Evolutionary conservation across 1,284 basidiomycete genomes (phyloP), one percentile per base, ranked within the genome.

Genomic region (Coniferiporia sulphurascens): DNA sequence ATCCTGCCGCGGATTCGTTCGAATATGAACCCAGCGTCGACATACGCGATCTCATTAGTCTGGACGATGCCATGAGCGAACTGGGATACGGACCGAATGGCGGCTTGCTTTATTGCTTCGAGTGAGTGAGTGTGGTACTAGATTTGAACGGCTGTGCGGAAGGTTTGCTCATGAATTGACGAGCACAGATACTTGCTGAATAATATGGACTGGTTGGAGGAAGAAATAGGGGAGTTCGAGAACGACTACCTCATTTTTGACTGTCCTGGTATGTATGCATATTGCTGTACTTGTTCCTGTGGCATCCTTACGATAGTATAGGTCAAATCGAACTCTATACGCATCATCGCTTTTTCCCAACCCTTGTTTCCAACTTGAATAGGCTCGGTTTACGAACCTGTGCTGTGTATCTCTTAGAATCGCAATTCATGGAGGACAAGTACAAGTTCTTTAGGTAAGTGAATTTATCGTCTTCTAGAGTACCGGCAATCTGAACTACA

Each of bases 271-370:
- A 66, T 52, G 79, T 65, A 48, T 48, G 22, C 36, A n/a, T 53
- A 45, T 52, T 51, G 49, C 49, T 50, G 44, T 43, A n/a, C 27
- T 46, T 32, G 21, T 22, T 22, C 56, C 36, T 49, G 35, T 56
- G 35, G 49, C 22, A 46, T n/a, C 35, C 38, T 52, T n/a, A 41
- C 17, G n/a, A 27, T 10, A 9, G 17, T 27, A 34, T 34, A 93
- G 93, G 94, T 43, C 97, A 99, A 75, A 99, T 99, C 67, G 97
- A 99, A 75, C 82, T 99, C 9, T 99, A 99, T 74, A 99, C 97
- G 0, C 97, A 99, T 74, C 94, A 98, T 67, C 94, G 95, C 0
- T 91, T 99, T 69, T 85, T 99, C 49, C 94, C 96, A 1, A 86
- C 87, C 4, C 85, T 99, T 52, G 89, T 93, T 43, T 82, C 85